phyloP scores from a whole-genome alignment of 306 rosid species.

The Sphenostylis stenocarpa region DNA sequence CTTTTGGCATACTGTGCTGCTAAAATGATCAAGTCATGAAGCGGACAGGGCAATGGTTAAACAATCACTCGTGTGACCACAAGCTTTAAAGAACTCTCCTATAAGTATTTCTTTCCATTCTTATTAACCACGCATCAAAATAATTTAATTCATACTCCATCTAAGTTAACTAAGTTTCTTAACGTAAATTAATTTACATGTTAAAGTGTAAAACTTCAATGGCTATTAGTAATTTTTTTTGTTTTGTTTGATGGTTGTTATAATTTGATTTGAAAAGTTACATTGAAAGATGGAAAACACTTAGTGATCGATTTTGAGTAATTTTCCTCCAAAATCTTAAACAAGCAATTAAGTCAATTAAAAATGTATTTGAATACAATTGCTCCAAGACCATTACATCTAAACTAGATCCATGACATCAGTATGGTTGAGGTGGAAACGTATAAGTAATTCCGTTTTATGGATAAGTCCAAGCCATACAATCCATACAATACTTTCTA shows the following conservation, averaged over 20 bases:
- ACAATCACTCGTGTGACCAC: too few species aligned
- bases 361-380: not conserved
- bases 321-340: not conserved
- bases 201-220: not conserved
- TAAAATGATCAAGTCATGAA: too few species aligned
- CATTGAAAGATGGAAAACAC: not conserved
- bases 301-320: not conserved
- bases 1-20: too few species aligned
- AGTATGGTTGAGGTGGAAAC: not conserved
- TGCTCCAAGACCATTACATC: not conserved
- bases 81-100: too few species aligned
- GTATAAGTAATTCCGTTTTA: not conserved
- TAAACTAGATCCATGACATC: not conserved
- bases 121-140: too few species aligned
- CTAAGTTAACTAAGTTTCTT: too few species aligned
- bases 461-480: constrained; percentile 11
- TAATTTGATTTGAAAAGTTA: not conserved
- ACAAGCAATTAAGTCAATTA: not conserved
- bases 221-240: not conserved
- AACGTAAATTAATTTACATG: not conserved
- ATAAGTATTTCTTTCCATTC: too few species aligned
- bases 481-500: constrained; percentile 6
- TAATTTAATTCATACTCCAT: too few species aligned
- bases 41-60: too few species aligned
- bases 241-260: not conserved